Evolutionary conservation across 2,329 filamentous ascomycete species (phyloP), one percentile per base, ranked within the genome.

Genomic region (Keithomyces neogunnii): DNA sequence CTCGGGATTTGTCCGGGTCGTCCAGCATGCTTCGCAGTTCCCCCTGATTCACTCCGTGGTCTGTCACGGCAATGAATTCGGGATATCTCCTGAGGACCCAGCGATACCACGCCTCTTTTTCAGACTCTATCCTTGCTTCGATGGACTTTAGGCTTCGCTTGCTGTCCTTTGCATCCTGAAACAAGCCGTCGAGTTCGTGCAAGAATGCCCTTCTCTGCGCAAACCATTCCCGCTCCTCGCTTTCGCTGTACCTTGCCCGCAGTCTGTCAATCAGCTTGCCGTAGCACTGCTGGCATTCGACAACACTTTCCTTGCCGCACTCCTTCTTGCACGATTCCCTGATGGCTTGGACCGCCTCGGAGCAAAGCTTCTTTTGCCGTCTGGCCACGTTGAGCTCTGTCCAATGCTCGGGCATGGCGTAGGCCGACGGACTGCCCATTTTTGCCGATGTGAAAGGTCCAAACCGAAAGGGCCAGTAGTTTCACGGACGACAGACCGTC

Each of bases 61-160:
- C 61, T 13, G 66, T 64, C 7, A 63, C 60, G 30, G 64, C 62
- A 26, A 72, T 61, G 52, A 71, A 69, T 48, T 66, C 66, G 5
- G 69, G 68, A 46, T 70, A 65, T 51, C 59, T 64, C n/a, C 67
- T 62, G 45, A 73, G 55, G 3, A 71, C 68, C 62, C 68, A 73
- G 50, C 73, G 70, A 52, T 79, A 77, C 77, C 78, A 81, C 9
- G 70, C 70, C 53, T 71, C 70, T 59, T 77, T 78, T 60, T 80
- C 77, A 31, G 70, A 70, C 8, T 68, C 66, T 57, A 82, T 73
- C 53, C 72, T 72, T 28, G 70, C 67, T 56, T 81, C 77, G 40
- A 82, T 72, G 19, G 61, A 64, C 42, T 68, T 64, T 10, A 80
- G 62, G 48, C 69, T 67, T n/a, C 68, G 60, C 44, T 70, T 69